Base-by-base conservation (phyloP, 345 rosid species). In the Lumnitzera racemosa region DNA sequence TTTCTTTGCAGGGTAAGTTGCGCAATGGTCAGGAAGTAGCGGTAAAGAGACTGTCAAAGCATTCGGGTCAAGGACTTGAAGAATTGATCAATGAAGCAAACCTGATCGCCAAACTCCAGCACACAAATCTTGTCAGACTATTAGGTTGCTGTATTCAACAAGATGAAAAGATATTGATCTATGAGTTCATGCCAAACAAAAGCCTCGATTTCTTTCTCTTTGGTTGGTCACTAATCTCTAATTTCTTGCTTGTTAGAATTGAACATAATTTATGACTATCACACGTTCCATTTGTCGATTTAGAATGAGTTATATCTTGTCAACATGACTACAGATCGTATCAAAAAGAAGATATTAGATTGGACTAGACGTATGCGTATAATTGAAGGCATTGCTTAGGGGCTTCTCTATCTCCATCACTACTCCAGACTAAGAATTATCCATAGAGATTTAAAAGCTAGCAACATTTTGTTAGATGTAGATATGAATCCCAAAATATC, bases 61-160 rank as follows among this genome's bases (percentile, higher is more conserved):
- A 29, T 59, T 77, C 80, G 0, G 66, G 72, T 3, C 82, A 80
- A 65, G 80, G 85, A 16, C 78, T 72, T 20, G 0, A 11, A 12
- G 81, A 80, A 51, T 77, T 80, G 20, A 74, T 70, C 46, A 80
- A 72, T 24, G 76, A 80, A 57, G 80, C 77, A 5, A 5, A 59
- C 0, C 17, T 77, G 17, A 47, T 80, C 12, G 80, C 20, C 20
- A 20, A 20, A 20, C 20, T 20, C 20, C 20, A 20, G 20, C 20
- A 20, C 20, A 20, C 20, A 20, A 20, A 20, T 20, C 20, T 20
- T 20, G 20, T 20, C 20, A 20, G 20, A 20, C 20, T 20, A 20
- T 20, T 20, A 20, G 20, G 20, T 20, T 20, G 20, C 20, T 20
- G 20, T 1, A 20, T 20, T 20, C 20, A 20, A 20, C 20, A 20